Base-by-base conservation (phyloP, 1,284 basidiomycete species). In the Cryptococcus neoformans region DNA sequence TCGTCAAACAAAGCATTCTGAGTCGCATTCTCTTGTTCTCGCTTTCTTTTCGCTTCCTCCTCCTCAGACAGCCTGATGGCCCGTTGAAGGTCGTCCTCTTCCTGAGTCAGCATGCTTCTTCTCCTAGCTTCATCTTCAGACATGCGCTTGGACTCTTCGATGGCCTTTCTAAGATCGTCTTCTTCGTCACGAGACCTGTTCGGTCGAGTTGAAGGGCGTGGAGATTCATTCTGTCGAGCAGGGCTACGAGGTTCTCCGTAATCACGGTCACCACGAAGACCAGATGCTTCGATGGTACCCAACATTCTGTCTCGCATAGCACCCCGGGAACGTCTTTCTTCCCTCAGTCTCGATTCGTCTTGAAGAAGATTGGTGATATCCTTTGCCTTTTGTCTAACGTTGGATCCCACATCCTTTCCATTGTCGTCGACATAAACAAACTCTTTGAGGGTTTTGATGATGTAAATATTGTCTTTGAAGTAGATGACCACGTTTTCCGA, bases 401-500 rank as follows among this genome's bases (percentile, higher is more conserved):
- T 99, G 48, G 92, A 92, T 48, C 96, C 96, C 73, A 97, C 94
- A 73, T 99, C 96, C 77, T 96, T 96, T 59, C 89, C 90, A 55
- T 89, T 87, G 72, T 99, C 96, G 77, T 99, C 96, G 60, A 97
- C 80, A 73, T 88, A 97, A 70, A 98, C 94, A 79, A 99, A 99
- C 78, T 99, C 96, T 76, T 97, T 97, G 63, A 99, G 85, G 1
- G 95, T 99, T 54, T 99, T 99, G 84, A 99, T 87, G 70, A 99
- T 85, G 79, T 99, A 99, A 62, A 97, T 80, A 75, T 99, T 99
- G 79, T 99, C 95, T 60, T 85, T 85, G 83, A 99, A 99, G 81
- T 99, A 99, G 72, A 97, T 90, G 64, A 99, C 93, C 36, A 96
- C 92, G 74, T 99, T 98, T 79, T 99, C 95, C 2, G 91, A 94